phyloP scores from a whole-genome alignment of 441 rosid genomes.

The Sinapis alba region DNA sequence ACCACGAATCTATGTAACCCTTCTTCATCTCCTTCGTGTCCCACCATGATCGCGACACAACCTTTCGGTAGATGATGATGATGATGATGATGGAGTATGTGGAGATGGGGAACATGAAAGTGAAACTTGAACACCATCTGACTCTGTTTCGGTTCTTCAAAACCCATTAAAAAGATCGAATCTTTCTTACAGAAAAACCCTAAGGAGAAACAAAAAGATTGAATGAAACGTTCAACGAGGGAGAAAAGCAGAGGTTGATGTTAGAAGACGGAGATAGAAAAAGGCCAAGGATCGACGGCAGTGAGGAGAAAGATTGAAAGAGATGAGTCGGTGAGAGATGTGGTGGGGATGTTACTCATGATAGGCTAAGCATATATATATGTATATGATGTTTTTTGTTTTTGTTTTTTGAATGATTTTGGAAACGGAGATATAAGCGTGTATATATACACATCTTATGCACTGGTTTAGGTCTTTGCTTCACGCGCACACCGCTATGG shows the following conservation, averaged over 20 bases:
- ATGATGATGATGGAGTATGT: constrained; percentile 47
- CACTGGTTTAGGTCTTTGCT: constrained; percentile 14
- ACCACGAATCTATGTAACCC: constrained; percentile 71
- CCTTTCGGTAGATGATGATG: constrained; percentile 66
- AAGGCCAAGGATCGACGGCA: constrained; percentile 82
- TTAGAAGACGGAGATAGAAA: constrained; percentile 48
- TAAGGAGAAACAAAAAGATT: constrained; percentile 7
- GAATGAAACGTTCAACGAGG: constrained; percentile 8
- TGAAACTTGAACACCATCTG: constrained; percentile 43
- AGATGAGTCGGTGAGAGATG: constrained; percentile 70
- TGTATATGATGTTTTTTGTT: background rate
- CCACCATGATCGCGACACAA: constrained; percentile 72
- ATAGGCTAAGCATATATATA: constrained; percentile 39
- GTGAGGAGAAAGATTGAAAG: constrained; percentile 70
- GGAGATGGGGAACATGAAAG: constrained; percentile 54
- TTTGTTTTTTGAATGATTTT: background rate
- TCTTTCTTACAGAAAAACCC: constrained; percentile 21
- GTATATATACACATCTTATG: constrained; percentile 8
- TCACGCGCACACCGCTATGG: constrained; percentile 29
- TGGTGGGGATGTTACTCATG: constrained; percentile 87
- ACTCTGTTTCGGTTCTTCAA: constrained; percentile 37
- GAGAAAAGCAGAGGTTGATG: constrained; percentile 21
- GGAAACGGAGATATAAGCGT: constrained; percentile 4
- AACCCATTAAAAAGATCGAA: constrained; percentile 45
- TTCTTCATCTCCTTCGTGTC: constrained; percentile 56